A percentile compares a stretch with the other conserved stretches of the same genome.
phyloP scores from a whole-genome alignment of 129 eudicot genomes.

The Ambrosia artemisiifolia region DNA sequence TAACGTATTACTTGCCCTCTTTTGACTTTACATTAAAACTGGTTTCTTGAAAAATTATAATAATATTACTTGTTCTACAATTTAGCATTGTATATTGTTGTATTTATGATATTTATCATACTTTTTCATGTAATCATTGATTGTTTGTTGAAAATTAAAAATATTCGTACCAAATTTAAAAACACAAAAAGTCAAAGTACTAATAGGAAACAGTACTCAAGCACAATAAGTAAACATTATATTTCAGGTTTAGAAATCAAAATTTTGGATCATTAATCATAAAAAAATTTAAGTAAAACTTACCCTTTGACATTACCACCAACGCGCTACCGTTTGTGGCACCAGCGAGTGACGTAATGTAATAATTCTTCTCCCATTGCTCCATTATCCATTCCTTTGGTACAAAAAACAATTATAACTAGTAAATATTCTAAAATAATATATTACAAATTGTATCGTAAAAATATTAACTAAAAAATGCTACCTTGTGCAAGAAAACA shows the following conservation, averaged over 20 bases:
- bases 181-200: neutral
- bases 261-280: neutral
- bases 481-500: conserved; percentile 68
- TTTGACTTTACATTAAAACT: neutral
- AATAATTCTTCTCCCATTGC: conserved; percentile 84
- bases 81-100: neutral
- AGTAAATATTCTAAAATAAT: neutral
- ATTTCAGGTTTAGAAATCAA: too few relatives aligned
- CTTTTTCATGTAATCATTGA: neutral
- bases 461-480: neutral
- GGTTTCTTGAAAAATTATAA: neutral
- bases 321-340: conserved; percentile 69
- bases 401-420: neutral
- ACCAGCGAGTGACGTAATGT: conserved; percentile 80
- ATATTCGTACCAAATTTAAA: neutral
- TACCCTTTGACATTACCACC: conserved; percentile 87
- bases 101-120: neutral
- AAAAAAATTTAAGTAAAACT: neutral
- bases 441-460: neutral
- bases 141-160: neutral
- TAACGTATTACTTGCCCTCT: neutral
- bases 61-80: neutral
- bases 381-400: conserved; percentile 90
- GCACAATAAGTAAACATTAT: too few relatives aligned
- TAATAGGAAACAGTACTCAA: too few relatives aligned